A percentile compares a stretch with the other conserved stretches of the same genome.
Conservation (phyloP, 2,329 filamentous ascomycete species). For the Calonectria crousiana region DNA sequence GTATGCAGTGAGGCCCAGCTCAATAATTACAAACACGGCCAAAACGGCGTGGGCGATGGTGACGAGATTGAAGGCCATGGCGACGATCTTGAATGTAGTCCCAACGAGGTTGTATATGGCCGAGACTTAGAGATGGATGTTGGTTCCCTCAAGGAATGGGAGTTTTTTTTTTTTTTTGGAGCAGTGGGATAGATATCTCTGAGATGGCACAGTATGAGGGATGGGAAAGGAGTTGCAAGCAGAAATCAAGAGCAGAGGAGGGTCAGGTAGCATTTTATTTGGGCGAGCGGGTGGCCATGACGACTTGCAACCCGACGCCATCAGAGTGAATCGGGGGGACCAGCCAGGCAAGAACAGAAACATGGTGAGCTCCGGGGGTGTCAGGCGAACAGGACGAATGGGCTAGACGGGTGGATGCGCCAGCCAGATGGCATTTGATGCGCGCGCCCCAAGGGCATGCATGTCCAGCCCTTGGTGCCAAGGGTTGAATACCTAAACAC, state of each 20-base stretch:
- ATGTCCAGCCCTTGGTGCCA: too few species aligned
- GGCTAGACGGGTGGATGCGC: not conserved
- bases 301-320: slow-evolving; percentile 28
- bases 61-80: slow-evolving; percentile 67
- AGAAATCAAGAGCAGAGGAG: not conserved
- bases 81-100: slow-evolving; percentile 28
- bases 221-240: not conserved
- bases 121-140: not conserved
- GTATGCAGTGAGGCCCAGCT: slow-evolving; percentile 81
- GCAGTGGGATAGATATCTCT: not conserved
- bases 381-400: slow-evolving; percentile 3
- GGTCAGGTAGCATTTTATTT: slow-evolving; percentile 36
- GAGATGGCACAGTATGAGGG: not conserved
- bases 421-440: slow-evolving; percentile 4
- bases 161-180: too few species aligned
- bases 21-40: slow-evolving; percentile 76
- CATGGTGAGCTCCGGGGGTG: slow-evolving; percentile 5
- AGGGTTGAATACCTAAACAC: slow-evolving; percentile 9
- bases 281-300: slow-evolving; percentile 23
- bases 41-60: slow-evolving; percentile 76
- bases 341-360: not conserved
- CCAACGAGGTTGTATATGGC: not conserved
- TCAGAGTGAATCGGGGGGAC: slow-evolving; percentile 4
- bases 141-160: not conserved
- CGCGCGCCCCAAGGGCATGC: not conserved